These are phyloP conservation scores for Amniculicola lignicola DNA, from an alignment of 495 filamentous ascomycete species.

Conservation along the genomic window DNA sequence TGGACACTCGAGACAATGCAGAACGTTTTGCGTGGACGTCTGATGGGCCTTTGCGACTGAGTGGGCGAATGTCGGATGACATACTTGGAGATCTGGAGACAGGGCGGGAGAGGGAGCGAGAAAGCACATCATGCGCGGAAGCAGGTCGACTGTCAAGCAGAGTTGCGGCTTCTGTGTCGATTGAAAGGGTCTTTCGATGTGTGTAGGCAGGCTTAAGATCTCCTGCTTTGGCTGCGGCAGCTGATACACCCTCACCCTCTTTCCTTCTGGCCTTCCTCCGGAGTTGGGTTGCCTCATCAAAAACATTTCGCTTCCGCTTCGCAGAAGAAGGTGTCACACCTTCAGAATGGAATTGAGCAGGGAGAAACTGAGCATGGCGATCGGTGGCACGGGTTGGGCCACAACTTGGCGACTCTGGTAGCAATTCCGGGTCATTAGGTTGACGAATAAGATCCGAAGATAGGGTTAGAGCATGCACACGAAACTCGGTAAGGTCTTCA, in stretches of 20 bases:
- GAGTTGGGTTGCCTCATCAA: constrained; percentile 59
- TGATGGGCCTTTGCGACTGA: constrained; percentile 26
- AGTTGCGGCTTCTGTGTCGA: constrained; percentile 13
- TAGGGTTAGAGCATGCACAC: constrained; percentile 43
- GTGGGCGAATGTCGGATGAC: constrained; percentile 21
- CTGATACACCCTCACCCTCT: constrained; percentile 56
- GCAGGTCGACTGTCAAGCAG: not conserved
- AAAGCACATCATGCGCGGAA: constrained; percentile 7
- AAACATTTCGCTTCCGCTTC: constrained; percentile 57
- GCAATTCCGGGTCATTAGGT: constrained; percentile 11
- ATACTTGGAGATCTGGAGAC: constrained; percentile 38
- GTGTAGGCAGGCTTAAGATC: constrained; percentile 1
- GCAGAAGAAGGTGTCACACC: constrained; percentile 33
- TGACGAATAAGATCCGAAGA: constrained; percentile 40
- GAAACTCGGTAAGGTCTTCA: constrained; percentile 3
- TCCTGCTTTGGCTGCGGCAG: constrained; percentile 49
- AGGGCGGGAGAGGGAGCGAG: constrained; percentile 16
- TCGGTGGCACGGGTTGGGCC: not conserved
- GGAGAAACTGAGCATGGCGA: constrained; percentile 30
- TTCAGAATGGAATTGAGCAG: not conserved
- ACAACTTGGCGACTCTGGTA: constrained; percentile 3
- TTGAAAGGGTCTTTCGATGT: constrained; percentile 34
- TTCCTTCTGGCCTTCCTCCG: constrained; percentile 53
- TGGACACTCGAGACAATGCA: constrained; percentile 36
- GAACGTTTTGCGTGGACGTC: constrained; percentile 26